Evolutionary conservation across 495 filamentous ascomycete genomes (phyloP).

Genomic region (Xanthoparmelia taractica): DNA sequence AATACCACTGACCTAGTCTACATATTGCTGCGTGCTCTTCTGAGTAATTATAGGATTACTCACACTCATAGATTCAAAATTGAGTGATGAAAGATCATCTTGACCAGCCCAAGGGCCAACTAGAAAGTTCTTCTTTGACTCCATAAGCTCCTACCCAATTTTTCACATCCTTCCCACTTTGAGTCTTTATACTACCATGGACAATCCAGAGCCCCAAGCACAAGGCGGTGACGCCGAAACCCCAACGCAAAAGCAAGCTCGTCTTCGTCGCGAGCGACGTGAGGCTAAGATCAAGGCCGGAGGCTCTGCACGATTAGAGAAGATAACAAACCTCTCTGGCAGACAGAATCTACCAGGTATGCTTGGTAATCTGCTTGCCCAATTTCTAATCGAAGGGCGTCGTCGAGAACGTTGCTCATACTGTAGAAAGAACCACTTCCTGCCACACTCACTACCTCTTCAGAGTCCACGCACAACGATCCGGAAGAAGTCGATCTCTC

Average conservation of each 20-base stretch:
- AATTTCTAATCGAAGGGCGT: constrained; percentile 28
- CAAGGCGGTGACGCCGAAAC: constrained; percentile 32
- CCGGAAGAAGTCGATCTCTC: constrained; percentile 72
- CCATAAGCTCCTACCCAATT: background rate
- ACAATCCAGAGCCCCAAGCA: constrained; percentile 5
- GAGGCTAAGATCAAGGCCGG: constrained; percentile 85
- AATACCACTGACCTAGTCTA: background rate
- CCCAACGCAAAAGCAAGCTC: constrained; percentile 60
- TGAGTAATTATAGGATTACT: background rate
- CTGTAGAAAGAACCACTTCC: constrained; percentile 29
- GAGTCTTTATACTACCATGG: background rate
- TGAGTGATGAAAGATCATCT: background rate
- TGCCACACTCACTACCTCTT: constrained; percentile 11
- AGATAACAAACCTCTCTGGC: constrained; percentile 73
- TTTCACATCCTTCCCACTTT: background rate
- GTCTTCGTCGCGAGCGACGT: constrained; percentile 78
- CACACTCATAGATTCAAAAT: background rate
- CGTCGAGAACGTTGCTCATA: constrained; percentile 20
- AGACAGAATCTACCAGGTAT: constrained; percentile 45
- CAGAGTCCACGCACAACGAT: constrained; percentile 38
- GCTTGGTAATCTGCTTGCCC: constrained; percentile 10
- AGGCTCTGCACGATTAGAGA: constrained; percentile 69
- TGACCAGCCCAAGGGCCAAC: background rate
- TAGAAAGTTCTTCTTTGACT: background rate
- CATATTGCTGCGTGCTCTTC: background rate